Base-by-base conservation (phyloP, 2,329 filamentous ascomycete species). In the Metarhizium brunneum region DNA sequence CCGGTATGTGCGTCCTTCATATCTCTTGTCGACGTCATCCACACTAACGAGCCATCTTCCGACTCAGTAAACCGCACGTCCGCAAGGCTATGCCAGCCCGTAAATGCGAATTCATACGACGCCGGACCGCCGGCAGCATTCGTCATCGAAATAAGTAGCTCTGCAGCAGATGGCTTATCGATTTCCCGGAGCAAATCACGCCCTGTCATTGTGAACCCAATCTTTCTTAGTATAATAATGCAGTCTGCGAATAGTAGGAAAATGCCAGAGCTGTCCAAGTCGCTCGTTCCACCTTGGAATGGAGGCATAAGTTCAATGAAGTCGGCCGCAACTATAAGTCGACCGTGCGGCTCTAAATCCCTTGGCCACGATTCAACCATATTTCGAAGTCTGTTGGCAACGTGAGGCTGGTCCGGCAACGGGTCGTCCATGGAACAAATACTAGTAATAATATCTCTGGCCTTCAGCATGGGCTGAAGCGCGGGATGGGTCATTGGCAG, bases 381-480 rank as follows among this genome's bases (percentile, higher is more conserved):
- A 60, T 86, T 86, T 59, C 86, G 85, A 50, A 96, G 74, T 47
- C 88, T 84, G 61, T 84, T 87, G 38, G 87, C 81, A 48, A 90
- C 78, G 61, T 89, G 87, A 10, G 85, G 84, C 62, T 90, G 88
- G 64, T 90, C 87, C 3, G 76, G 82, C 63, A 70, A 77, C 64
- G 65, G 88, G 67, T 73, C 88, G 64, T 96, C 92, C 73, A 96
- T 86, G 16, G 92, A 95, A 71, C 94, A 99, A 47, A 99, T 99
- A 54, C 95, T 94, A 20, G 92, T 91, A 61, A 99, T 91, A 54
- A 96, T 88, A 68, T 97, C 94, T 61, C 92, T 82, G 0, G 94
- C 92, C 67, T 90, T 92, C 47, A 96, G 81, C 72, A 99, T 86
- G 2, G 81, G 79, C 61, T 88, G 86, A 54, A 96, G 78, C 0